Conservation (phyloP, 192 early-diverging fungal genomes). For the Podila verticillata region DNA sequence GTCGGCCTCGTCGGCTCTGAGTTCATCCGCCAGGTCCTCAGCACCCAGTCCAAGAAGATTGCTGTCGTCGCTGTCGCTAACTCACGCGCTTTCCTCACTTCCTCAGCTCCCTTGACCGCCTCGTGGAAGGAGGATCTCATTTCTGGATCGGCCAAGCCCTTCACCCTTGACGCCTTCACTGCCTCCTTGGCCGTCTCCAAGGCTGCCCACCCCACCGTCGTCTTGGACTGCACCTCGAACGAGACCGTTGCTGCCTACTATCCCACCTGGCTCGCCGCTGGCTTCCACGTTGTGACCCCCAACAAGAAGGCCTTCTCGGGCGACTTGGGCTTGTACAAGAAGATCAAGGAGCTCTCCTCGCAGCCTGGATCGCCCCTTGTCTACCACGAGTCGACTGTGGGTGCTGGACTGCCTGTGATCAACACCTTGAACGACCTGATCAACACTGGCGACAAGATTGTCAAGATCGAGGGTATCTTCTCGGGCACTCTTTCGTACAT, state of each 20-base stretch:
- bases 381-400: constrained; percentile 96
- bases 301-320: constrained; percentile 98
- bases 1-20: constrained; percentile 95
- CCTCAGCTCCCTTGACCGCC: constrained; percentile 55
- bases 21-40: constrained; percentile 82
- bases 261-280: constrained; percentile 81
- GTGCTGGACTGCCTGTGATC: constrained; percentile 95
- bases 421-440: constrained; percentile 91
- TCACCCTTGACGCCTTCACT: constrained; percentile 61
- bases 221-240: constrained; percentile 94
- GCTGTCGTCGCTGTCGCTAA: constrained; percentile 83
- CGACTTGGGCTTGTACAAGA: constrained; percentile 72
- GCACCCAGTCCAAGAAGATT: constrained; percentile 63
- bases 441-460: constrained; percentile 91
- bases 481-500: constrained; percentile 97
- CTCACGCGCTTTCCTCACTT: constrained; percentile 75
- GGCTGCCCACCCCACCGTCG: constrained; percentile 65
- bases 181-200: constrained; percentile 58
- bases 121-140: constrained; percentile 60
- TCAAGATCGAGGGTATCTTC: constrained; percentile 96
- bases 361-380: constrained; percentile 65
- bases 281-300: constrained; percentile 92
- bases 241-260: constrained; percentile 82
- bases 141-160: constrained; percentile 27
- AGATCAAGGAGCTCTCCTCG: constrained; percentile 67